Conservation (phyloP, 768 basidiomycete species). For the Fomitopsis serialis region DNA sequence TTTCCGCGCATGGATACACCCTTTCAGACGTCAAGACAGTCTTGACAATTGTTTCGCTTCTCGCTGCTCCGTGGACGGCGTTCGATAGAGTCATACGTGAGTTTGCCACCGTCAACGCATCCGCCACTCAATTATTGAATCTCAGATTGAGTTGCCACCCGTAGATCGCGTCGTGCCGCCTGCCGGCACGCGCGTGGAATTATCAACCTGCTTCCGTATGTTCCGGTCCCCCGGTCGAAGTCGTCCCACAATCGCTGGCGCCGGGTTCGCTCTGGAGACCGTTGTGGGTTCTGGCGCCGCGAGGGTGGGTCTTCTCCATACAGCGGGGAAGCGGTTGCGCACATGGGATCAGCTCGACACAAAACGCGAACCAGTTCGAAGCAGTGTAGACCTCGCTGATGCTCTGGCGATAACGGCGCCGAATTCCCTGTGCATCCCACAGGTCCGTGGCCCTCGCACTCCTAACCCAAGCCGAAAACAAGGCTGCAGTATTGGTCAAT, state of each 20-base stretch:
- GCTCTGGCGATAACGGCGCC: background rate
- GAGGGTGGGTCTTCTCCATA: no score
- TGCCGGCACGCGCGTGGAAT: background rate
- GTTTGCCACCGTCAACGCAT: no score
- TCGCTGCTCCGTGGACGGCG: no score
- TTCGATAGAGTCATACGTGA: no score
- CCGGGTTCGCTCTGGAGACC: background rate
- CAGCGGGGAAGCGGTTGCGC: background rate
- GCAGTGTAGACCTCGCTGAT: background rate
- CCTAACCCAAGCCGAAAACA: slow-evolving; percentile 15
- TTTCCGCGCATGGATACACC: no score
- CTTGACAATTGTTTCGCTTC: no score
- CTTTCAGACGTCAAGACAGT: no score
- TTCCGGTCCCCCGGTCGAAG: no score
- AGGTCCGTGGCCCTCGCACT: slow-evolving; percentile 24
- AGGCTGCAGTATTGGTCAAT: no score
- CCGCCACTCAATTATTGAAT: background rate
- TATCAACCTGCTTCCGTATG: background rate
- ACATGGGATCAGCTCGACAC: background rate
- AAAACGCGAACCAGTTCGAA: background rate
- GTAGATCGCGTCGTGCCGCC: background rate
- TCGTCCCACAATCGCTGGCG: background rate
- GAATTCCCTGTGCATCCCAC: no score
- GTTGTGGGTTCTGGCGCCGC: no score
- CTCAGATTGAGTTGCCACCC: background rate